Conservation (phyloP, 805 yeast genomes). For the Saturnispora besseyi region DNA sequence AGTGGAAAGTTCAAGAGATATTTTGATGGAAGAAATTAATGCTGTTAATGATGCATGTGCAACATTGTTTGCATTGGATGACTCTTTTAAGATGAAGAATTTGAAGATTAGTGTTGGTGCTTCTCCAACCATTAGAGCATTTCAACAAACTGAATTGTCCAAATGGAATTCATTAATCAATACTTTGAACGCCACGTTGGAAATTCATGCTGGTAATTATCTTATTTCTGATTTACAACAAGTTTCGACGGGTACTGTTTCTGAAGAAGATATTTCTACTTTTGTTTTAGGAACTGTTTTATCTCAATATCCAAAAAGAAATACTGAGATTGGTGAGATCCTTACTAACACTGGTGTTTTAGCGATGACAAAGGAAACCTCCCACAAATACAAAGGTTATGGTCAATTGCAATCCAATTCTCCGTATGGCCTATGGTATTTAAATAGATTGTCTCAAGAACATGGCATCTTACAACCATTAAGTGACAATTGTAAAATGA, state of each 20-base stretch:
- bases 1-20: constrained; percentile 37
- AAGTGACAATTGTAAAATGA: constrained; percentile 28
- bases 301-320: constrained; percentile 48
- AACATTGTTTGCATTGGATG: constrained; percentile 29
- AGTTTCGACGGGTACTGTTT: constrained; percentile 55
- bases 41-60: constrained; percentile 48
- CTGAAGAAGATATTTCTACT: constrained; percentile 37
- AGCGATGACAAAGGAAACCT: constrained; percentile 56
- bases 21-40: constrained; percentile 46
- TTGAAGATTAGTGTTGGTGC: constrained; percentile 67
- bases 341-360: constrained; percentile 67
- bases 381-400: constrained; percentile 46
- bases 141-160: constrained; percentile 23
- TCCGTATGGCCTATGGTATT: constrained; percentile 44
- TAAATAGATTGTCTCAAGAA: constrained; percentile 67
- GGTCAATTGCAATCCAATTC: constrained; percentile 36
- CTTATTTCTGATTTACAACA: constrained; percentile 70
- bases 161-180: constrained; percentile 10
- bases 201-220: constrained; percentile 78
- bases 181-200: constrained; percentile 36
- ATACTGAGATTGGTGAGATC: constrained; percentile 45
- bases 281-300: constrained; percentile 50
- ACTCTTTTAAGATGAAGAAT: constrained; percentile 21
- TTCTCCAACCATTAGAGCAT: constrained; percentile 69
- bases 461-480: constrained; percentile 63